Percentiles rank a stretch among this genome's conserved stretches.
Conservation (phyloP, 2,329 filamentous ascomycete species). For the Tetracladium maxilliforme region DNA sequence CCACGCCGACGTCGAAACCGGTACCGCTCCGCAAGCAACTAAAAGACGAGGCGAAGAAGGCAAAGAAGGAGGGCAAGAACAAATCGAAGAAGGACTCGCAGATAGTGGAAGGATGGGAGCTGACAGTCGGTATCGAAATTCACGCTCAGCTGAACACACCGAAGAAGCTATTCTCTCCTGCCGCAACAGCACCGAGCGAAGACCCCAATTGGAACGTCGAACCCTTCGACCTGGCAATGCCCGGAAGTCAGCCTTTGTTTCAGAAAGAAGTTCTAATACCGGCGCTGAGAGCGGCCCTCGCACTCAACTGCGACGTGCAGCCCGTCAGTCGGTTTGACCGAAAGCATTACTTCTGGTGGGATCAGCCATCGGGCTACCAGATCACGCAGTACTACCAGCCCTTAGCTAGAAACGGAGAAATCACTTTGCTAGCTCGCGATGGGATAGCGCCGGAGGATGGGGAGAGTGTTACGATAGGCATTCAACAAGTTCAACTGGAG, state of each 20-base stretch:
- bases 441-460: slow-evolving; percentile 67
- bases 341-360: slow-evolving; percentile 99
- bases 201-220: slow-evolving; percentile 76
- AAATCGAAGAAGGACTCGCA: slow-evolving; percentile 16
- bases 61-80: slow-evolving; percentile 23
- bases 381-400: slow-evolving; percentile 90
- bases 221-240: slow-evolving; percentile 77
- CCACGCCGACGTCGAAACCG: too few species aligned
- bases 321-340: slow-evolving; percentile 73
- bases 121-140: slow-evolving; percentile 93
- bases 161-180: slow-evolving; percentile 77
- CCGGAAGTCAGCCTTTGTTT: slow-evolving; percentile 77
- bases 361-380: slow-evolving; percentile 92
- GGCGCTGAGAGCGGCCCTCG: slow-evolving; percentile 77
- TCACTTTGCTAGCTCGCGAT: slow-evolving; percentile 61
- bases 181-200: slow-evolving; percentile 48
- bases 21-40: slow-evolving; percentile 57
- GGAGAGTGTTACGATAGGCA: slow-evolving; percentile 56
- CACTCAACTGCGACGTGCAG: slow-evolving; percentile 68
- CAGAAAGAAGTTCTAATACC: slow-evolving; percentile 74
- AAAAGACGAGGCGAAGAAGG: slow-evolving; percentile 48
- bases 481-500: slow-evolving; percentile 92
- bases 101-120: slow-evolving; percentile 61
- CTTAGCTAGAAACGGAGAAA: slow-evolving; percentile 52
- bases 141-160: slow-evolving; percentile 89